These are phyloP conservation scores for Penicillium rolfsii DNA, from an alignment of 2,329 filamentous ascomycete genomes.

Conservation along the genomic window DNA sequence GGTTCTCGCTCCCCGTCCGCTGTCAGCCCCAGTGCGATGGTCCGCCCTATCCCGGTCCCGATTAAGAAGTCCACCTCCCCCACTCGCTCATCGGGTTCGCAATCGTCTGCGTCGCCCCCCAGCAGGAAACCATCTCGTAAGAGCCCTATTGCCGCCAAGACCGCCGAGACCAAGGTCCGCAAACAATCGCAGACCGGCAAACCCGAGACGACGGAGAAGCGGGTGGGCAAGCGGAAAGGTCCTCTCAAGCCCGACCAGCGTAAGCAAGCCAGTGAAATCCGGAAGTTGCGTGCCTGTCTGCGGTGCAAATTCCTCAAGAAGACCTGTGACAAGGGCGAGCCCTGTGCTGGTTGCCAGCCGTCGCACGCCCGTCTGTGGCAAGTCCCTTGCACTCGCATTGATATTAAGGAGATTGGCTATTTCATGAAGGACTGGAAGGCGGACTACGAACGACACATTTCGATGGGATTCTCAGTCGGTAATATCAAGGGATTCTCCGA, in stretches of 20 bases:
- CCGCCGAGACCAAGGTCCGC: slow-evolving; percentile 80
- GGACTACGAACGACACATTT: slow-evolving; percentile 89
- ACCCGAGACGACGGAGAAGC: slow-evolving; percentile 86
- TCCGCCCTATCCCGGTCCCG: slow-evolving; percentile 64
- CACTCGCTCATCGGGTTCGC: slow-evolving; percentile 62
- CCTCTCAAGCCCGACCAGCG: slow-evolving; percentile 90
- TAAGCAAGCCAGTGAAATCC: slow-evolving; percentile 94
- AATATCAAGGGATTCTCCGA: slow-evolving; percentile 86
- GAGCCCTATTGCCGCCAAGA: slow-evolving; percentile 77
- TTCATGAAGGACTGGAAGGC: slow-evolving; percentile 99
- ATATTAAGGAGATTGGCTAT: slow-evolving; percentile 97
- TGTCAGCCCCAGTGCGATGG: slow-evolving; percentile 69
- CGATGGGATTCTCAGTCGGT: slow-evolving; percentile 83
- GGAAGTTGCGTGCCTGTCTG: slow-evolving; percentile 89
- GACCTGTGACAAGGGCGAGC: slow-evolving; percentile 97
- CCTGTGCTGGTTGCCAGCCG: slow-evolving; percentile 91
- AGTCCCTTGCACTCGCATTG: slow-evolving; percentile 94
- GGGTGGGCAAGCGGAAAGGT: slow-evolving; percentile 85
- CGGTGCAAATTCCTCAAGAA: slow-evolving; percentile 99
- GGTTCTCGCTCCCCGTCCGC: slow-evolving; percentile 50
- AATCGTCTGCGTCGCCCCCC: slow-evolving; percentile 64
- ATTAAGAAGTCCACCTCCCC: slow-evolving; percentile 54
- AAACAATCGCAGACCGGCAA: slow-evolving; percentile 73
- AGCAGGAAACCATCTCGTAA: slow-evolving; percentile 70
- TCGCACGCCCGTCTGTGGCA: slow-evolving; percentile 96